A percentile compares a stretch with the other conserved stretches of the same genome.
Evolutionary conservation across 495 filamentous ascomycete species (phyloP).

Genomic region (Xanthoparmelia taractica): DNA sequence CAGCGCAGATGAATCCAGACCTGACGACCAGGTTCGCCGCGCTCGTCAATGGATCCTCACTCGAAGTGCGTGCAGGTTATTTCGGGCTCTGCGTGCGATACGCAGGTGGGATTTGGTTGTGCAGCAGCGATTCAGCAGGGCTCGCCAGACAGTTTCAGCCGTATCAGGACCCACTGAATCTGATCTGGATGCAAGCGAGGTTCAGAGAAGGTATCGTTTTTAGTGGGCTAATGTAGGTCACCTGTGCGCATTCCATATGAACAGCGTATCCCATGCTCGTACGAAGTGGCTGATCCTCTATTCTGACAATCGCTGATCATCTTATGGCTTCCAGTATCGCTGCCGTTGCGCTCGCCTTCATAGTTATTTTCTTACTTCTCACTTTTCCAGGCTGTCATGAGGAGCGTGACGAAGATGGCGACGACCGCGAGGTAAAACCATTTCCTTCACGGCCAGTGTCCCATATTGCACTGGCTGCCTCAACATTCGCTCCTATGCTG

Average conservation of each 20-base stretch:
- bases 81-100: too few relatives aligned
- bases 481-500: constrained; percentile 72
- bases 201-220: constrained; percentile 81
- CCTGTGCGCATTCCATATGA: constrained; percentile 40
- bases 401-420: constrained; percentile 56
- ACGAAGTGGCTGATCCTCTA: neutral
- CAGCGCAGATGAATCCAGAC: constrained; percentile 12
- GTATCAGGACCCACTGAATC: constrained; percentile 70
- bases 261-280: constrained; percentile 5
- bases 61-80: too few relatives aligned
- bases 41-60: constrained; percentile 35
- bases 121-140: constrained; percentile 14
- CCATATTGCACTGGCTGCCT: constrained; percentile 67
- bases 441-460: constrained; percentile 68
- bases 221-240: neutral
- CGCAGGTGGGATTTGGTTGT: too few relatives aligned
- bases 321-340: constrained; percentile 49
- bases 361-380: constrained; percentile 65
- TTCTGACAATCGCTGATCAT: neutral
- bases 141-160: constrained; percentile 47
- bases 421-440: constrained; percentile 66
- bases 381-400: constrained; percentile 81
- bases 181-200: constrained; percentile 70
- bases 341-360: constrained; percentile 72
- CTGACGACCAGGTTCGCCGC: constrained; percentile 61